These are phyloP conservation scores for Limnomonas spitsbergensis DNA, from an alignment of 139 green algal genomes.

Conservation along the genomic window DNA sequence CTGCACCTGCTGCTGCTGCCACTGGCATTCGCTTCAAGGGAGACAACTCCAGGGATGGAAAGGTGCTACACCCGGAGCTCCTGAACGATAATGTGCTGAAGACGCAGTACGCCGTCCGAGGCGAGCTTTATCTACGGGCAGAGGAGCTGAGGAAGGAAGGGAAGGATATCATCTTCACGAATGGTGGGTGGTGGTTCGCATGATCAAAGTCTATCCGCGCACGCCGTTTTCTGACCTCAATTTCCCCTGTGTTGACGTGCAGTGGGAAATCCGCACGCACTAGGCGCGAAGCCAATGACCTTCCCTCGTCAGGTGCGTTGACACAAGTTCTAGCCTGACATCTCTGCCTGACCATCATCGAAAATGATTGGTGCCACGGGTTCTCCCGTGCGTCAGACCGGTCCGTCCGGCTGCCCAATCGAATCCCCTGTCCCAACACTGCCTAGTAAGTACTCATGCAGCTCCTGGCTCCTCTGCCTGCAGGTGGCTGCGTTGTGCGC, in stretches of 20 bases:
- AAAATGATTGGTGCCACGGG: no score
- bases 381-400: no score
- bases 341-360: no score
- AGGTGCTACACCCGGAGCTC: conserved; percentile 74
- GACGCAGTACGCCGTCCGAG: conserved; percentile 70
- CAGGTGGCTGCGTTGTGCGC: conserved; percentile 79
- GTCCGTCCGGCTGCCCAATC: no score
- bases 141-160: conserved; percentile 77
- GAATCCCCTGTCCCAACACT: neutral
- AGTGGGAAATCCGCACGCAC: conserved; percentile 90
- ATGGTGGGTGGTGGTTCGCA: conserved; percentile 66
- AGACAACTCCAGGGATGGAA: conserved; percentile 53
- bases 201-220: conserved; percentile 7
- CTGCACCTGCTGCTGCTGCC: no score
- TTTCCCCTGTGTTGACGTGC: no score
- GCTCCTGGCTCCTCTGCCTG: no score
- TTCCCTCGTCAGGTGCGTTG: conserved; percentile 77
- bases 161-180: conserved; percentile 94
- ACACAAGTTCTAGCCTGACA: no score
- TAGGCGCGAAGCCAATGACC: conserved; percentile 84
- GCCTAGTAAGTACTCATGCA: neutral
- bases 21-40: neutral
- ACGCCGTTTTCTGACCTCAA: no score
- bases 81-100: conserved; percentile 80
- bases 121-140: conserved; percentile 86